Evolutionary conservation across 225 moss, liverwort and hornwort species (phyloP).

Genomic region (Bryum argenteum): DNA sequence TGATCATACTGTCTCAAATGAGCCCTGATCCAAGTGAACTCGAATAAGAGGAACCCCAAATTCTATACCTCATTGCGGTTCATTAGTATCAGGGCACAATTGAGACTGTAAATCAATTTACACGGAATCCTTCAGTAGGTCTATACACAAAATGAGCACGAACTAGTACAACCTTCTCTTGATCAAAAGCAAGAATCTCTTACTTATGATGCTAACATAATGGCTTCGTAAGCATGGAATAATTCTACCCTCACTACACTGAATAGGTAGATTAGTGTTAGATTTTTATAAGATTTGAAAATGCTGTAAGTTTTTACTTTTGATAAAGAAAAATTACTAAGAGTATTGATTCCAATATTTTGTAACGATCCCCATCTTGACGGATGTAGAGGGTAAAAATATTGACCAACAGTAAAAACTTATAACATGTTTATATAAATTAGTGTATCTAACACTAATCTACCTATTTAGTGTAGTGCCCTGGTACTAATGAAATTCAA

Average conservation of each 20-base stretch:
- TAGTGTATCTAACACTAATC: too few relatives aligned
- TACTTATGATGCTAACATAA: background rate
- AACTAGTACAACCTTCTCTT: background rate
- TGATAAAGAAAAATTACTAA: too few relatives aligned
- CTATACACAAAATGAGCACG: conserved; percentile 62
- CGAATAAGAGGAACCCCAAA: background rate
- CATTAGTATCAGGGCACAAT: background rate
- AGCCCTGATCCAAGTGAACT: background rate
- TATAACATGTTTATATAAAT: too few relatives aligned
- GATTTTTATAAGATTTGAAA: too few relatives aligned
- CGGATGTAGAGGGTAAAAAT: too few relatives aligned
- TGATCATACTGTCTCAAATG: background rate
- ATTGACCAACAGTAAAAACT: too few relatives aligned
- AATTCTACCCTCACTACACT: background rate
- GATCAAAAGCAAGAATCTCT: background rate
- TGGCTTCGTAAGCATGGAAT: background rate
- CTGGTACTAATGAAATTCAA: background rate
- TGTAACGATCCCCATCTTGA: too few relatives aligned
- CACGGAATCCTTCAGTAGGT: conserved; percentile 55
- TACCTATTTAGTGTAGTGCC: too few relatives aligned
- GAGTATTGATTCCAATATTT: too few relatives aligned
- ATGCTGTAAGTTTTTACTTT: too few relatives aligned
- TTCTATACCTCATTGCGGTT: background rate
- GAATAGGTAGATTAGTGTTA: too few relatives aligned
- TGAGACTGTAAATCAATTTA: background rate